These are phyloP conservation scores for Begonia fuchsioides DNA, from an alignment of 306 rosid species.

Conservation along the genomic window DNA sequence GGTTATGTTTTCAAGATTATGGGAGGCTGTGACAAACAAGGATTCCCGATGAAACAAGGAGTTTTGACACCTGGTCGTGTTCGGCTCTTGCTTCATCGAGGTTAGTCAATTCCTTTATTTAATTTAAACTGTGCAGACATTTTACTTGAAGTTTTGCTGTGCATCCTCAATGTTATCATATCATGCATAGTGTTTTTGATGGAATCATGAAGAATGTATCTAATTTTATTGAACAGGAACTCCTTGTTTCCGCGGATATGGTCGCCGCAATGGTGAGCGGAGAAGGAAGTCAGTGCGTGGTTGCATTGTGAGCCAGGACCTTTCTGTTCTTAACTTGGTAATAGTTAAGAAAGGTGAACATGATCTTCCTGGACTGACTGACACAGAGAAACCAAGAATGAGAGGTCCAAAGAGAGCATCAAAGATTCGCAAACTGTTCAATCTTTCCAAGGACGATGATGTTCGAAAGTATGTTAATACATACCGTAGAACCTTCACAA, in stretches of 20 bases:
- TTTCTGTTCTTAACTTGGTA: conserved; percentile 48
- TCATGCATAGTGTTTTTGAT: background rate
- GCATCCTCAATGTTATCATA: background rate
- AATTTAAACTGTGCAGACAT: background rate
- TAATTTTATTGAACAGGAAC: conserved; percentile 22
- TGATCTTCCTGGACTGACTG: conserved; percentile 55
- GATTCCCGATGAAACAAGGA: conserved; percentile 56
- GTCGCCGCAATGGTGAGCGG: conserved; percentile 47
- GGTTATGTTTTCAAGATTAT: conserved; percentile 43
- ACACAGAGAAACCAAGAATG: conserved; percentile 50
- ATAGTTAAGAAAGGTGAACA: conserved; percentile 50
- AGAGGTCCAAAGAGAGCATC: conserved; percentile 63
- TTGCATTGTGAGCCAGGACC: conserved; percentile 49
- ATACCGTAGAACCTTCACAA: conserved; percentile 38
- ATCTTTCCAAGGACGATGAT: conserved; percentile 50
- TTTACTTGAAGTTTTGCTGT: background rate
- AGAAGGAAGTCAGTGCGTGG: conserved; percentile 55
- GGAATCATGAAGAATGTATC: background rate
- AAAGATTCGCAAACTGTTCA: conserved; percentile 45
- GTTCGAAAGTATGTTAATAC: conserved; percentile 52
- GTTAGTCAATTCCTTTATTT: conserved; percentile 7
- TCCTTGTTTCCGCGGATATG: conserved; percentile 54
- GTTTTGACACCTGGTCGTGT: conserved; percentile 44
- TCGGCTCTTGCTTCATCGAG: conserved; percentile 36
- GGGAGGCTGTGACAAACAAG: conserved; percentile 57